Evolutionary conservation across 2,329 filamentous ascomycete species (phyloP), one percentile per base, ranked within the genome.

Genomic region (Hypocrella siamensis): DNA sequence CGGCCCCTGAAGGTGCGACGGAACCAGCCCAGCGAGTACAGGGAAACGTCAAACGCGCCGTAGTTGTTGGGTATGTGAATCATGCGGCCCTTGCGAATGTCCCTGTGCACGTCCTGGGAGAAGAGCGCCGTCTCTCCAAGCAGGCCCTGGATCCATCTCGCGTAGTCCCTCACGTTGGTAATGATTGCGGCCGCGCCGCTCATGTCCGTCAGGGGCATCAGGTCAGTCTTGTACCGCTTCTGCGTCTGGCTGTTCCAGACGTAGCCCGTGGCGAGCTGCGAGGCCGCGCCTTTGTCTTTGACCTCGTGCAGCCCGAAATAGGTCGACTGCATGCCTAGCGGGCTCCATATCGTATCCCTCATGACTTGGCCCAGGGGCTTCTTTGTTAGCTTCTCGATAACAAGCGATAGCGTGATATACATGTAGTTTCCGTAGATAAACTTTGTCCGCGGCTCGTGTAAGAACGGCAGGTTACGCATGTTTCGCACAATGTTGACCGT

Each of bases 371-470:
- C 53, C 3, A 69, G 47, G 18, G 44, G 40, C 9, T 38, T 39
- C 0, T 53, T 54, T 0, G 53, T 57, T 5, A 63, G 34, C 0
- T 40, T 53, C 38, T 67, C 60, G 10, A 68, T 42, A 3, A 67
- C 52, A 37, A 65, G 51, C 4, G 54, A 56, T 3, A 57, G 52
- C 2, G 53, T 53, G 1, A 49, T 49, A 41, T 56, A 71, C 56
- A 69, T 67, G 32, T 59, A 47, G 40, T 71, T 70, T 41, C 52
- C 58, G 41, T 71, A 70, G 37, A 61, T 53, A 33, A 52, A 68
- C 34, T 42, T 49, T 2, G 54, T 51, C 3, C 67, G 53, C 5
- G 64, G 53, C 37, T 65, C 60, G 8, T 46, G 44, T 1, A 51
- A 53, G 37, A 63, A 38, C 2, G 58, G 54, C 19, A 72, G 44